Evolutionary conservation across 1,284 basidiomycete species (phyloP).

Genomic region (Apiotrichum akiyoshidainum): DNA sequence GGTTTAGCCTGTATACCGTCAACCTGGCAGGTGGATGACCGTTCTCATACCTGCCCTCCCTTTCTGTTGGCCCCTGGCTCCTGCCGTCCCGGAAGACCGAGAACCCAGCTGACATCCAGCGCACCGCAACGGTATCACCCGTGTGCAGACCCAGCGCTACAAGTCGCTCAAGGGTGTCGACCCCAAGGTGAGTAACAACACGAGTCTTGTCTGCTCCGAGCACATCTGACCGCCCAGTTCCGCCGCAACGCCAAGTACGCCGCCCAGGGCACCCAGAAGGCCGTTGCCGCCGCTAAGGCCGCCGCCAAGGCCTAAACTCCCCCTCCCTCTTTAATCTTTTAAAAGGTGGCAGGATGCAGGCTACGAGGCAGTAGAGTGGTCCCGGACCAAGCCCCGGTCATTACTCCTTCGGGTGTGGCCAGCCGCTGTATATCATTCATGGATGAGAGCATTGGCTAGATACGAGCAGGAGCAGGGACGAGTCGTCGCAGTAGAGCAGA

Average conservation of each 20-base stretch:
- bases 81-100: too few relatives aligned
- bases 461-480: background rate
- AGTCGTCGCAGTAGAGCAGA: too few relatives aligned
- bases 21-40: too few relatives aligned
- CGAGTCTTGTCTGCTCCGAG: background rate
- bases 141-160: slow-evolving; percentile 69
- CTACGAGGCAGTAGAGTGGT: too few relatives aligned
- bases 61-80: too few relatives aligned
- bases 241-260: slow-evolving; percentile 53
- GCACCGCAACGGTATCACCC: slow-evolving; percentile 95
- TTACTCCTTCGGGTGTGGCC: too few relatives aligned
- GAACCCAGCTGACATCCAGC: slow-evolving; percentile 54
- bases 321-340: too few relatives aligned
- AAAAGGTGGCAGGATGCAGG: too few relatives aligned
- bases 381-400: too few relatives aligned
- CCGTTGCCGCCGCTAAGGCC: slow-evolving; percentile 29
- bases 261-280: slow-evolving; percentile 51
- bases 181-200: slow-evolving; percentile 49
- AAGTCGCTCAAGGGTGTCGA: slow-evolving; percentile 81
- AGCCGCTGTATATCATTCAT: slow-evolving; percentile 15
- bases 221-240: slow-evolving; percentile 38
- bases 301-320: slow-evolving; percentile 17
- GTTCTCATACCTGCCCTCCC: too few relatives aligned
- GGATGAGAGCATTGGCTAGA: slow-evolving; percentile 23
- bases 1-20: too few relatives aligned